Evolutionary conservation across 192 early-diverging fungal genomes (phyloP).

Genomic region (Umbelopsis isabellina): DNA sequence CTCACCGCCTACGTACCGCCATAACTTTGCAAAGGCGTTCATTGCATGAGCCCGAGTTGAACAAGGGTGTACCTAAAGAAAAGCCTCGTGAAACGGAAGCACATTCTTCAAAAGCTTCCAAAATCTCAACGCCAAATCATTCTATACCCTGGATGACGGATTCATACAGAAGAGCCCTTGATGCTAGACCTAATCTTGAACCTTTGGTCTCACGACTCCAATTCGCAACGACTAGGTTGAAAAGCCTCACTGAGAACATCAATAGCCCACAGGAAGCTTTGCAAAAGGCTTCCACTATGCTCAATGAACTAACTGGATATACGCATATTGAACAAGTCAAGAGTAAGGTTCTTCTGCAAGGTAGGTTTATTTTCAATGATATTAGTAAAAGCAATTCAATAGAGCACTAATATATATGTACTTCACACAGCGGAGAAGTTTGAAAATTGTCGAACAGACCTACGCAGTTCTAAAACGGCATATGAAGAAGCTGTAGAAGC

Average conservation of each 20-base stretch:
- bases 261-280: slow-evolving; percentile 37
- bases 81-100: too few species aligned
- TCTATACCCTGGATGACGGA: slow-evolving; percentile 4
- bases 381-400: not conserved
- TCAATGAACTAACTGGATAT: slow-evolving; percentile 78
- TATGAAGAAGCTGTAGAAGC: slow-evolving; percentile 62
- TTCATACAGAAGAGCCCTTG: not conserved
- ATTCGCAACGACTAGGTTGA: slow-evolving; percentile 17
- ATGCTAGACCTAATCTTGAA: not conserved
- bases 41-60: too few species aligned
- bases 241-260: slow-evolving; percentile 27
- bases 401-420: slow-evolving; percentile 3
- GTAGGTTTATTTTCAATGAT: slow-evolving; percentile 28
- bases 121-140: not conserved
- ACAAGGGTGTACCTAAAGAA: too few species aligned
- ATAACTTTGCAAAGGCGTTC: too few species aligned
- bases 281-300: slow-evolving; percentile 42
- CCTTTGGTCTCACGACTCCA: slow-evolving; percentile 22
- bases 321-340: slow-evolving; percentile 69
- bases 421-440: slow-evolving; percentile 43
- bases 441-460: slow-evolving; percentile 45
- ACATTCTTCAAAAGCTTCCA: too few species aligned
- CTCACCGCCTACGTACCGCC: too few species aligned
- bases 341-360: slow-evolving; percentile 59
- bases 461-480: slow-evolving; percentile 51